Evolutionary conservation across 1,284 basidiomycete genomes (phyloP).

Genomic region (Cerrena zonata): DNA sequence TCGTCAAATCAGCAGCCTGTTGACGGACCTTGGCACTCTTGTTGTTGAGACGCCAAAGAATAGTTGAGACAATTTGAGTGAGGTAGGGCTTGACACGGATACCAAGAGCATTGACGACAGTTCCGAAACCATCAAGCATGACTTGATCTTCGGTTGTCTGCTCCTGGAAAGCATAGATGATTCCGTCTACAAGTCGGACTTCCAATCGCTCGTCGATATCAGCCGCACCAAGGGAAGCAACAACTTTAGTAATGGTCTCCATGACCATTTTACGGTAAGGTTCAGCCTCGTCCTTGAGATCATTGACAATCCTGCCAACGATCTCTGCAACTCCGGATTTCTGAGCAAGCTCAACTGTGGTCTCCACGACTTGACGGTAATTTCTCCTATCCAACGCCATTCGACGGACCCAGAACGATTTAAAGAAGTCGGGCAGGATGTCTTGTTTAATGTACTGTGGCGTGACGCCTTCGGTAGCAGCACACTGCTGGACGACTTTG

Average conservation of each 20-base stretch:
- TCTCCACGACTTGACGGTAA: conserved; percentile 96
- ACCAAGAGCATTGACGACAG: conserved; percentile 91
- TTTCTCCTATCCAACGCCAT: conserved; percentile 97
- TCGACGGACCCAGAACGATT: conserved; percentile 94
- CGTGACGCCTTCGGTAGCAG: conserved; percentile 94
- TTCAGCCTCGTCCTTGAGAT: conserved; percentile 94
- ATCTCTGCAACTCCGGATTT: conserved; percentile 96
- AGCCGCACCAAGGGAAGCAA: conserved; percentile 86
- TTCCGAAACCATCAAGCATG: conserved; percentile 98
- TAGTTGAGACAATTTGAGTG: conserved; percentile 98
- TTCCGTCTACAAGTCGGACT: conserved; percentile 90
- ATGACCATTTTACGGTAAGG: conserved; percentile 99
- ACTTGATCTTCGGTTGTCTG: conserved; percentile 98
- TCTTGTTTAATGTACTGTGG: conserved; percentile 92
- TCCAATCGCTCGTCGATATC: conserved; percentile 96
- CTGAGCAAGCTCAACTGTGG: conserved; percentile 94
- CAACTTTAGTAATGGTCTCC: conserved; percentile 98
- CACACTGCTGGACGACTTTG: conserved; percentile 98
- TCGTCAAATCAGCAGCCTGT: conserved; percentile 95
- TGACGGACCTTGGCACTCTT: conserved; percentile 99
- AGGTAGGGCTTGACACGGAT: conserved; percentile 98
- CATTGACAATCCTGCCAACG: conserved; percentile 90
- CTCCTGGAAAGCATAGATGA: conserved; percentile 99
- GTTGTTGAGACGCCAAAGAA: conserved; percentile 98
- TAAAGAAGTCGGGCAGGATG: conserved; percentile 99